These are phyloP conservation scores for Claviceps sp. DNA, from an alignment of 2,329 filamentous ascomycete genomes.

Conservation along the genomic window DNA sequence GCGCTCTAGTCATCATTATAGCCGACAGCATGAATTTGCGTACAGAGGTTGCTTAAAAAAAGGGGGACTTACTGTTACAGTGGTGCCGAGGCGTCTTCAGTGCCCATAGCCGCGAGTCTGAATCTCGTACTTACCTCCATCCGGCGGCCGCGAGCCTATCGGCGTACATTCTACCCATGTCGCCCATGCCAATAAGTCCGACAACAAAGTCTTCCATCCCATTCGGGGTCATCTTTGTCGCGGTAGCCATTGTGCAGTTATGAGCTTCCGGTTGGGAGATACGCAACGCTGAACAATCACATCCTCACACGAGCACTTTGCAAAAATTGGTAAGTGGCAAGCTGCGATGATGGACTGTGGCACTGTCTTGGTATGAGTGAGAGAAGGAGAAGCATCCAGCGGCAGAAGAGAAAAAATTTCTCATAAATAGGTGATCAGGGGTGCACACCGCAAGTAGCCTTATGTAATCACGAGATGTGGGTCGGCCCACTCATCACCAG, in stretches of 20 bases:
- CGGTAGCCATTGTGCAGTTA: slow-evolving; percentile 15
- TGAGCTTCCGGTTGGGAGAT: slow-evolving; percentile 12
- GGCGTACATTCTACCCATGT: slow-evolving; percentile 99
- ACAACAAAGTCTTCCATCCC: slow-evolving; percentile 60
- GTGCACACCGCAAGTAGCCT: neutral
- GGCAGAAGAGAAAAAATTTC: neutral
- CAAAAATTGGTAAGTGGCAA: neutral
- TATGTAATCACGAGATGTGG: slow-evolving; percentile 1
- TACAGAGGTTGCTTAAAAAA: too few species aligned
- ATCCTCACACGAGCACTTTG: slow-evolving; percentile 9
- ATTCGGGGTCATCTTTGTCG: slow-evolving; percentile 17
- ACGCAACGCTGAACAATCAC: slow-evolving; percentile 11
- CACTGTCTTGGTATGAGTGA: neutral
- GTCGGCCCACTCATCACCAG: neutral
- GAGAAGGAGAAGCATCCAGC: fast-evolving
- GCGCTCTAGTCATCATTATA: slow-evolving; percentile 99
- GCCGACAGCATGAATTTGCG: slow-evolving; percentile 7
- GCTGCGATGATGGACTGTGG: neutral
- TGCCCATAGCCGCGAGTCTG: neutral
- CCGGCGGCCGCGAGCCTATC: slow-evolving; percentile 76
- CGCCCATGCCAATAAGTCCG: slow-evolving; percentile 96
- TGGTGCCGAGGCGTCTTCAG: neutral
- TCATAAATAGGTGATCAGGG: neutral
- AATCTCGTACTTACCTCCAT: slow-evolving; percentile 59
- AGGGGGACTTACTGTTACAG: neutral